Percentiles rank a stretch among this genome's conserved stretches.
Conservation (phyloP, 768 basidiomycete genomes). For the Amanita polypyramis region DNA sequence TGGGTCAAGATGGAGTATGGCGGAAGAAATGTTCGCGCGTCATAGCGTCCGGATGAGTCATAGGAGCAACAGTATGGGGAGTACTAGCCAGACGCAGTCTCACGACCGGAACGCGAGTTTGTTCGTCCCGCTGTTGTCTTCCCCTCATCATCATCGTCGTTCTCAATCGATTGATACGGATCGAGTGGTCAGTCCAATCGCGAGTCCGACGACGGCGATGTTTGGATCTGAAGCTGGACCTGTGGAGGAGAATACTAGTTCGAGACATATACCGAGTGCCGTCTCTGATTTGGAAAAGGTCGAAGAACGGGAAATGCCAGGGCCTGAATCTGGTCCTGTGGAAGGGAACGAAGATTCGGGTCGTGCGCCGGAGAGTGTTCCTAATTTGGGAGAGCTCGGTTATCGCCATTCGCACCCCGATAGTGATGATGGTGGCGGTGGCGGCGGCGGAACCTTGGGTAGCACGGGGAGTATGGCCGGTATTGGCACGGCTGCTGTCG, state of each 20-base stretch:
- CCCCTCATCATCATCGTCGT: not conserved
- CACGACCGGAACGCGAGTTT: not conserved
- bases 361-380: not conserved
- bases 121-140: not conserved
- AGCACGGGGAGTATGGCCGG: not conserved
- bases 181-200: not conserved
- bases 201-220: too few species aligned
- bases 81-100: not conserved
- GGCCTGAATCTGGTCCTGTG: not conserved
- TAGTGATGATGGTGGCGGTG: not conserved
- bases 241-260: too few species aligned
- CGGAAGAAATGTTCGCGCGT: too few species aligned
- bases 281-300: too few species aligned
- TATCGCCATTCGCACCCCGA: not conserved
- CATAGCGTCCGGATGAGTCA: too few species aligned
- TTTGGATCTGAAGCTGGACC: too few species aligned
- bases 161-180: constrained; percentile 2
- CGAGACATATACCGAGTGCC: not conserved
- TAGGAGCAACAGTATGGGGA: not conserved
- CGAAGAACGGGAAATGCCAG: not conserved
- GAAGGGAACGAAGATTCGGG: not conserved
- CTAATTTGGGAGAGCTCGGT: not conserved
- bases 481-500: not conserved
- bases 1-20: too few species aligned
- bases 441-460: not conserved